phyloP scores from a whole-genome alignment of 2,329 filamentous ascomycete species.

The Eurotiales sp. region DNA sequence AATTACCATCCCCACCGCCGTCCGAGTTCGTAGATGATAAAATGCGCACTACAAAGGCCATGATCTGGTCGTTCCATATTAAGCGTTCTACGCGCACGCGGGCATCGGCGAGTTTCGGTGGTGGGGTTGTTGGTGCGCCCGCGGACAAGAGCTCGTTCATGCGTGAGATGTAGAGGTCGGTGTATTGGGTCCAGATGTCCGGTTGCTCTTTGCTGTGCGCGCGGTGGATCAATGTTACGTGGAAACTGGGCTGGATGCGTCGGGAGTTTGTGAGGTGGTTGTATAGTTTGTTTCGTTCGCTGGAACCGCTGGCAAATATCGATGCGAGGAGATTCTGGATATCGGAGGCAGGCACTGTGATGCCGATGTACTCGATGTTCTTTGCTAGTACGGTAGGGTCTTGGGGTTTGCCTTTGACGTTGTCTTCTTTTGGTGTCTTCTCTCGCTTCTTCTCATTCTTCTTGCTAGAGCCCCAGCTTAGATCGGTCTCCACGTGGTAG shows the following conservation, averaged over 20 bases:
- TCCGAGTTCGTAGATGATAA: conserved; percentile 39
- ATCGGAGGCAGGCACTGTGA: conserved; percentile 51
- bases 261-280: conserved; percentile 67
- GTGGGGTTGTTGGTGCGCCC: conserved; percentile 20
- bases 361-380: conserved; percentile 64
- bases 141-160: conserved; percentile 26
- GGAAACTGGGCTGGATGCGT: conserved; percentile 80
- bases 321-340: conserved; percentile 62
- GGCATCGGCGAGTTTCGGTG: conserved; percentile 32
- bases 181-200: conserved; percentile 73
- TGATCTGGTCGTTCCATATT: conserved; percentile 80
- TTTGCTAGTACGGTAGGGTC: conserved; percentile 41
- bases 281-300: conserved; percentile 65
- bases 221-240: conserved; percentile 90
- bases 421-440: conserved; percentile 19
- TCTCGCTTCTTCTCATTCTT: conserved; percentile 43
- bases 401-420: conserved; percentile 16
- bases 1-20: conserved; percentile 25
- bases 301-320: conserved; percentile 56
- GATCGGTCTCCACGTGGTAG: conserved; percentile 73
- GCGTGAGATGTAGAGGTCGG: conserved; percentile 50
- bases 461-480: conserved; percentile 56
- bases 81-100: conserved; percentile 60
- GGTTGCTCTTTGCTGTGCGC: conserved; percentile 58
- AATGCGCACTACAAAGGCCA: conserved; percentile 84